A percentile compares a stretch with the other conserved stretches of the same genome.
phyloP scores from a whole-genome alignment of 2,329 filamentous ascomycete genomes.

The Colletotrichum liriopes region DNA sequence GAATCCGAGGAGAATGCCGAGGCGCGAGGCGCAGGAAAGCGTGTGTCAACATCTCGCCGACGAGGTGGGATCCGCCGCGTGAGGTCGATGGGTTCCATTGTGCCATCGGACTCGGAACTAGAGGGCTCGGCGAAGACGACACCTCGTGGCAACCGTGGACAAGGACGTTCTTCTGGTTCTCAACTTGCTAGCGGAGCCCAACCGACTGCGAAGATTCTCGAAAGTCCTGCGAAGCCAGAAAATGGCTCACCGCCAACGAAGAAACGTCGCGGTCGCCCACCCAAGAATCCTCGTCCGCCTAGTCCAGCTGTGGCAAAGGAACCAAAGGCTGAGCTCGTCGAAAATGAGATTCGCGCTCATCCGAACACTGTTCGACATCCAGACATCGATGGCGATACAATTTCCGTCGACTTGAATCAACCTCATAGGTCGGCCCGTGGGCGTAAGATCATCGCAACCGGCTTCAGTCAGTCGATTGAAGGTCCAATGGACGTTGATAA shows the following conservation, averaged over 20 bases:
- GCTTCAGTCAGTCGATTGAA: conserved; percentile 14
- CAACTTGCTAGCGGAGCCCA: neutral
- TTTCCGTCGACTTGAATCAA: conserved; percentile 26
- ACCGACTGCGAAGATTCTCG: conserved; percentile 1
- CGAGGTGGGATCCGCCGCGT: conserved; percentile 14
- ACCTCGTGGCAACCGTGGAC: conserved; percentile 21
- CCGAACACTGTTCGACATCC: neutral
- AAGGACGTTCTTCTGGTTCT: neutral
- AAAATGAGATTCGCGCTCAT: conserved; percentile 32
- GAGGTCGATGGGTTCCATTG: conserved; percentile 25
- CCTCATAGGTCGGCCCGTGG: conserved; percentile 35
- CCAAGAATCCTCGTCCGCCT: conserved; percentile 33
- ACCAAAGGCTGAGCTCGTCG: neutral
- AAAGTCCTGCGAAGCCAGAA: neutral
- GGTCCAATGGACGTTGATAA: conserved; percentile 32
- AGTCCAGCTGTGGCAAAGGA: conserved; percentile 2
- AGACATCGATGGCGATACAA: conserved; percentile 19
- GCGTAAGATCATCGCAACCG: conserved; percentile 15
- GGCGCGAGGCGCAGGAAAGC: conserved; percentile 15
- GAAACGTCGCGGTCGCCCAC: conserved; percentile 39
- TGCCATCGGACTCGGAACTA: conserved; percentile 30
- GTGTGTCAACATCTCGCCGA: conserved; percentile 12
- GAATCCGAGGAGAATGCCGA: conserved; percentile 35
- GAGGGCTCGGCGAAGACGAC: conserved; percentile 12
- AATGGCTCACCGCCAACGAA: conserved; percentile 17